Evolutionary conservation across 352 stramenopile genomes (phyloP).

Genomic region (Phytopythium kandeliae): DNA sequence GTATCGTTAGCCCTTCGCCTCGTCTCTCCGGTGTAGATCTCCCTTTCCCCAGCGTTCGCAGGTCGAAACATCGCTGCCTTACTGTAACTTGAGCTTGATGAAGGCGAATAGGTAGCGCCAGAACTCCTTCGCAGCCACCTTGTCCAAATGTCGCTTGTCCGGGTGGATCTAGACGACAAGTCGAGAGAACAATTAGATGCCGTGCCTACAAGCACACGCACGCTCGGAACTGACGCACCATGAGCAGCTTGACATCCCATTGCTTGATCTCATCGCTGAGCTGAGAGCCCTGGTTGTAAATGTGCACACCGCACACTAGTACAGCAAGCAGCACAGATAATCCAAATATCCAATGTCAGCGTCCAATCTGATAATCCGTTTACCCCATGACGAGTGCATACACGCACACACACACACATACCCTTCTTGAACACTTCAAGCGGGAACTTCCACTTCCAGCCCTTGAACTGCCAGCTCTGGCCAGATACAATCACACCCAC

Average conservation of each 20-base stretch:
- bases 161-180: slow-evolving; percentile 62
- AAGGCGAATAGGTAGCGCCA: slow-evolving; percentile 89
- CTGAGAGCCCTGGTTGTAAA: slow-evolving; percentile 80
- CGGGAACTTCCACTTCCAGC: slow-evolving; percentile 91
- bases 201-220: neutral
- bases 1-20: too few species aligned
- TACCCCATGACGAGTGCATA: neutral
- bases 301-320: slow-evolving; percentile 74
- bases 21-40: too few species aligned
- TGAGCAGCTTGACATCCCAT: slow-evolving; percentile 89
- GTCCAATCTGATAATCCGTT: neutral
- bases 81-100: slow-evolving; percentile 79
- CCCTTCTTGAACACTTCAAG: slow-evolving; percentile 90
- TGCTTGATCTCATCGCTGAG: slow-evolving; percentile 83
- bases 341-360: neutral
- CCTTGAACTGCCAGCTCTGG: slow-evolving; percentile 91
- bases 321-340: neutral
- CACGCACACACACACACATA: too few species aligned
- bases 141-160: slow-evolving; percentile 89
- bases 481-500: slow-evolving; percentile 88
- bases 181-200: neutral
- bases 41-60: too few species aligned
- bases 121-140: slow-evolving; percentile 86
- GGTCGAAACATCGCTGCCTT: slow-evolving; percentile 9
- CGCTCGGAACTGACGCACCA: slow-evolving; percentile 39